Percentiles rank a stretch among this genome's conserved stretches.
Evolutionary conservation across 108 stramenopile genomes (phyloP).

Genomic region (Poteriospumella lacustris): DNA sequence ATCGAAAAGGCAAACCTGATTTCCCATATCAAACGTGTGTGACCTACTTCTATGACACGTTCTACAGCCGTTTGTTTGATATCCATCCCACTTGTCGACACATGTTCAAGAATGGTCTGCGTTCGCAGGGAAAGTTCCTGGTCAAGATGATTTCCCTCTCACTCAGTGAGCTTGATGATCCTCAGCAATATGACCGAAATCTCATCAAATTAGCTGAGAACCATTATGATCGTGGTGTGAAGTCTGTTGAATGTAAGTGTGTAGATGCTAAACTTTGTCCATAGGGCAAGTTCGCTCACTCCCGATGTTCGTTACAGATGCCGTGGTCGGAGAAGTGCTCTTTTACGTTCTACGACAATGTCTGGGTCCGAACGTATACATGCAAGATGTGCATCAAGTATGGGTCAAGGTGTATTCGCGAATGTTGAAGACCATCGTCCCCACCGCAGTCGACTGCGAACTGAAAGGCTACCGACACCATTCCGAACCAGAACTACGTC

Average conservation of each 20-base stretch:
- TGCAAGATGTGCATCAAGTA: neutral
- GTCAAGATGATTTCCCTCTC: slow-evolving; percentile 19
- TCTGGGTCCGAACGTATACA: neutral
- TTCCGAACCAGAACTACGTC: too few relatives aligned
- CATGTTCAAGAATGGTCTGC: slow-evolving; percentile 10
- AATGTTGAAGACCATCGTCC: neutral
- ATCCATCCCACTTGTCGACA: slow-evolving; percentile 5
- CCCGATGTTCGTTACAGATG: neutral
- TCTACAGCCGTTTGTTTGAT: slow-evolving; percentile 23
- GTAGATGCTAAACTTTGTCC: neutral
- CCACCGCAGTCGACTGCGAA: neutral
- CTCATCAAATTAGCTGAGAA: slow-evolving; percentile 2
- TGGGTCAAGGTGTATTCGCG: slow-evolving; percentile 13
- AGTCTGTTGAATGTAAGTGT: slow-evolving; percentile 4
- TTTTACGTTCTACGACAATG: slow-evolving; percentile 13
- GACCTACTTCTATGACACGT: slow-evolving; percentile 14
- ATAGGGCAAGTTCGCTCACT: neutral
- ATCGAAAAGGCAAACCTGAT: neutral
- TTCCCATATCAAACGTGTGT: neutral
- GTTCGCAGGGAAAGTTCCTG: slow-evolving; percentile 23
- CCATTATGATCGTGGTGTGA: slow-evolving; percentile 23
- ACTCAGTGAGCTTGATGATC: neutral
- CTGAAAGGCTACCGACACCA: too few relatives aligned
- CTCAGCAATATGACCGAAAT: neutral
- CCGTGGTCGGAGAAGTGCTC: slow-evolving; percentile 20